A percentile compares a stretch with the other conserved stretches of the same genome.
Conservation (phyloP, 2,329 filamentous ascomycete species). For the Fusarium penzigii region DNA sequence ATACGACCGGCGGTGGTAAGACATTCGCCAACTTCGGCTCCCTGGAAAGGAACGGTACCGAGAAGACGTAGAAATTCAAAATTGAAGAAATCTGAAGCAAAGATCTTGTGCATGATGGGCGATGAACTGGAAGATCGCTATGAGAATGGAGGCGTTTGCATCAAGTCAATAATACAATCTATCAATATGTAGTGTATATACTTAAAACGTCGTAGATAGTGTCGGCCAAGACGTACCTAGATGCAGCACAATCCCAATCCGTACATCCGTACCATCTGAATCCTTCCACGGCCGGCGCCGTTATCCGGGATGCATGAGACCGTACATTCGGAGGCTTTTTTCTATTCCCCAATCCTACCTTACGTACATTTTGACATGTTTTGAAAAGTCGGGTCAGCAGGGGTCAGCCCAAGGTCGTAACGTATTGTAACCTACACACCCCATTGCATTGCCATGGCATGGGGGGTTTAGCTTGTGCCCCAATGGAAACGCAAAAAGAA, state of each 20-base stretch:
- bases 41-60: constrained; percentile 35
- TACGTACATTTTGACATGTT: not conserved
- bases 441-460: too few species aligned
- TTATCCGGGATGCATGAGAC: not conserved
- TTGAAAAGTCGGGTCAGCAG: not conserved
- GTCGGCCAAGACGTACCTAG: not conserved
- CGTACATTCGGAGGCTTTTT: not conserved
- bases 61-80: constrained; percentile 46
- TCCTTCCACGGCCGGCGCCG: not conserved
- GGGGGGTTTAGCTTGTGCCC: too few species aligned
- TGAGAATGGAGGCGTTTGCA: not conserved
- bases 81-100: constrained; percentile 35
- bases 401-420: not conserved
- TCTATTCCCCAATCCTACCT: not conserved
- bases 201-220: not conserved
- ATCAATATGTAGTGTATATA: not conserved
- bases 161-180: not conserved
- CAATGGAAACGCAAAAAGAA: not conserved
- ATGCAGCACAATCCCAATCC: not conserved
- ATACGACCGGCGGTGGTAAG: constrained; percentile 40
- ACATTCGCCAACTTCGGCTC: constrained; percentile 42
- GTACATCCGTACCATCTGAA: not conserved
- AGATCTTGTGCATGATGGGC: constrained; percentile 33
- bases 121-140: not conserved
- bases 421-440: too few species aligned